Evolutionary conservation across 768 basidiomycete species (phyloP).

Genomic region (Suillus brevipes): DNA sequence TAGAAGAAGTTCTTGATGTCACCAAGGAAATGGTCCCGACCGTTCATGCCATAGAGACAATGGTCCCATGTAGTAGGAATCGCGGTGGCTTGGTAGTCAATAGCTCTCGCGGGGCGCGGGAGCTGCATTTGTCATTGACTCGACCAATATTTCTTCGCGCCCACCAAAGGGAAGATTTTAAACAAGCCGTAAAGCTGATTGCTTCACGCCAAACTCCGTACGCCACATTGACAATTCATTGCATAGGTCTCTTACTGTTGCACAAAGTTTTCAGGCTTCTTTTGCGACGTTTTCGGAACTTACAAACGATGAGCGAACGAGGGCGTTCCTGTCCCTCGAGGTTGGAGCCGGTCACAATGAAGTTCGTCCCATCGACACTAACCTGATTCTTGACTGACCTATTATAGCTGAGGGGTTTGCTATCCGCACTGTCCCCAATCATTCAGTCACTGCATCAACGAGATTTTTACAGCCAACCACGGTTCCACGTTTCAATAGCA

Average conservation of each 20-base stretch:
- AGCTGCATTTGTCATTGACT: conserved; percentile 85
- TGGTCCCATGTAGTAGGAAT: conserved; percentile 5
- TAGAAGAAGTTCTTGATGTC: conserved; percentile 45
- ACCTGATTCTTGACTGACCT: conserved; percentile 6
- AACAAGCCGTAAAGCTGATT: conserved; percentile 53
- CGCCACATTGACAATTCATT: conserved; percentile 16
- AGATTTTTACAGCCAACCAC: conserved; percentile 75
- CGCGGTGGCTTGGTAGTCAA: conserved; percentile 7
- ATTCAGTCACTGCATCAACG: conserved; percentile 67
- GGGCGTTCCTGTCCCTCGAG: conserved; percentile 80
- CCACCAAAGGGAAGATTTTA: conserved; percentile 77
- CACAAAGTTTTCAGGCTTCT: conserved; percentile 64
- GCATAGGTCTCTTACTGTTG: conserved; percentile 11
- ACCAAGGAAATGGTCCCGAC: conserved; percentile 48
- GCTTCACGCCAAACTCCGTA: conserved; percentile 51
- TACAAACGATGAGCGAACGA: conserved; percentile 76
- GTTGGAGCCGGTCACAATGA: conserved; percentile 81
- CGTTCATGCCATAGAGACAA: conserved; percentile 45
- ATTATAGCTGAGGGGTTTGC: conserved; percentile 58
- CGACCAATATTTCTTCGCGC: conserved; percentile 78
- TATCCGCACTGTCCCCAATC: conserved; percentile 56
- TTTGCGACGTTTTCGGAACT: conserved; percentile 73
- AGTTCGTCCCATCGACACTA: conserved; percentile 42
- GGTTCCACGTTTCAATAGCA: conserved; percentile 87
- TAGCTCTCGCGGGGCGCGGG: conserved; percentile 27